Percentiles rank a stretch among this genome's conserved stretches.
Conservation (phyloP, 148 eudicot genomes). For the Camellia granthamiana region DNA sequence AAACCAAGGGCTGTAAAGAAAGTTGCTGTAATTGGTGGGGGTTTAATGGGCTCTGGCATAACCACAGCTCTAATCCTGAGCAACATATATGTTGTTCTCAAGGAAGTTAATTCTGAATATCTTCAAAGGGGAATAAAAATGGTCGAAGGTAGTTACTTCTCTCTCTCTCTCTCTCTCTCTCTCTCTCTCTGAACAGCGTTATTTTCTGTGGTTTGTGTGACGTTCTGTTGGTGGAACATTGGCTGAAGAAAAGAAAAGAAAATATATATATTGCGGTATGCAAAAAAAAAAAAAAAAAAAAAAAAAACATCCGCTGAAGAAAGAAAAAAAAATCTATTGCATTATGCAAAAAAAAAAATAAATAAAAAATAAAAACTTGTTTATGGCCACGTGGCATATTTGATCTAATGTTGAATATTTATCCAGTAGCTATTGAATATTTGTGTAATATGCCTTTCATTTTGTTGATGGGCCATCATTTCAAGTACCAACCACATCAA, state of each 20-base stretch:
- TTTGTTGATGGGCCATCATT: not conserved
- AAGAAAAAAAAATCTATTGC: too few species aligned
- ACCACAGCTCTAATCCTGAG: conserved; percentile 82
- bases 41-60: conserved; percentile 98
- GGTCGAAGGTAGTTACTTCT: conserved; percentile 56
- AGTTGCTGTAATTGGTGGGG: conserved; percentile 96
- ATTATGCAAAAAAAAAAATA: too few species aligned
- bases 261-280: not conserved
- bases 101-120: conserved; percentile 80
- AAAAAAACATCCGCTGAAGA: too few species aligned
- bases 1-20: conserved; percentile 71
- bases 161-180: not conserved
- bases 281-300: not conserved
- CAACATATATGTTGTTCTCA: conserved; percentile 64
- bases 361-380: too few species aligned
- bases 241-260: not conserved
- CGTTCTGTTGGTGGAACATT: not conserved
- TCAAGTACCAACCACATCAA: not conserved
- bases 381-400: too few species aligned
- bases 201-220: not conserved
- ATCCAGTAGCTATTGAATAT: not conserved
- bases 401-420: too few species aligned
- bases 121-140: conserved; percentile 74
- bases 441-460: not conserved
- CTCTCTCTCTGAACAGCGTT: not conserved